Conservation (phyloP, 352 stramenopile genomes). For the Phytophthora fragariae region DNA sequence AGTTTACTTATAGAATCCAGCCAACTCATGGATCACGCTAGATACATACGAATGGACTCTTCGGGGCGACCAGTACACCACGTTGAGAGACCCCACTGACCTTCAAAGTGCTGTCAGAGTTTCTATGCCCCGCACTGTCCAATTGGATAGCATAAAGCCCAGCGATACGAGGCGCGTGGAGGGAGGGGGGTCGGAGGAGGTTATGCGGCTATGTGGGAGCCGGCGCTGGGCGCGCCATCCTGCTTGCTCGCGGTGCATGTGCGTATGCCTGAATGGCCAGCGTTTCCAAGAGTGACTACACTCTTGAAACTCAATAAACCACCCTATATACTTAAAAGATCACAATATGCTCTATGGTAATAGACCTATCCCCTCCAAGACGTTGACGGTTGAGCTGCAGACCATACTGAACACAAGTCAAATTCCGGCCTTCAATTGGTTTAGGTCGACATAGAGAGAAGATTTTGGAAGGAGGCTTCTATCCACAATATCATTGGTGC, state of each 20-base stretch:
- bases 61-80: no score
- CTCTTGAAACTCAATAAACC: not conserved
- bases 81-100: no score
- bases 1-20: no score
- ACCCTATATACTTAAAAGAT: not conserved
- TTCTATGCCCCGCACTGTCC: no score
- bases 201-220: no score
- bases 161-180: no score
- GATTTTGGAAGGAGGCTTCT: not conserved
- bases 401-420: not conserved
- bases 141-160: no score
- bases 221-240: no score
- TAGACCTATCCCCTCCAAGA: not conserved
- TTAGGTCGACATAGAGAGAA: not conserved
- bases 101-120: no score
- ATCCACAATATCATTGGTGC: not conserved
- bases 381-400: not conserved
- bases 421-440: not conserved
- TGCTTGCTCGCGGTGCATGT: not conserved
- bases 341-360: not conserved
- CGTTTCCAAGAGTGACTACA: not conserved
- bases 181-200: no score
- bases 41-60: no score
- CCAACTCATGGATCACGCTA: no score
- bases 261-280: not conserved